Evolutionary conservation across 768 basidiomycete genomes (phyloP).

Genomic region (Hemileccinum impolitum): DNA sequence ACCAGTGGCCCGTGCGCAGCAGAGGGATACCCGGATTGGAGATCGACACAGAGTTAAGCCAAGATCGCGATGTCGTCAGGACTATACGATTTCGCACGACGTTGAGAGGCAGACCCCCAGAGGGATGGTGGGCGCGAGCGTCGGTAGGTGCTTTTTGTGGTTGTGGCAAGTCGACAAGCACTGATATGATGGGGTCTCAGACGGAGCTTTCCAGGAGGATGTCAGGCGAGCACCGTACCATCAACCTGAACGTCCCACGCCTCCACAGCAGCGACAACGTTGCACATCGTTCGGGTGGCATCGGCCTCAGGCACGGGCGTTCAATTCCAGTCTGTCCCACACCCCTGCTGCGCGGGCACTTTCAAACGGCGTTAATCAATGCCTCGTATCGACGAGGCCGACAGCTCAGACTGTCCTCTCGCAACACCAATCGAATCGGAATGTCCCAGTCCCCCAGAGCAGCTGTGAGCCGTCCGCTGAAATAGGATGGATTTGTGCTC

Average conservation of each 20-base stretch:
- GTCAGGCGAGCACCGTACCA: background rate
- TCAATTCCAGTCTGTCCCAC: background rate
- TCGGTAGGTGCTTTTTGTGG: conserved; percentile 8
- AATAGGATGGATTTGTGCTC: background rate
- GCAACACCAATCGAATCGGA: background rate
- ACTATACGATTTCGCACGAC: background rate
- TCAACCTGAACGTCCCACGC: background rate
- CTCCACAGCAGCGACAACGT: conserved; percentile 2
- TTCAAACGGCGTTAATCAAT: background rate
- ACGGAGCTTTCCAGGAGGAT: background rate
- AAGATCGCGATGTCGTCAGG: conserved; percentile 1
- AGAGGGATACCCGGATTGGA: background rate
- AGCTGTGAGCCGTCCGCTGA: conserved; percentile 3
- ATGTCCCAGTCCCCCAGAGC: background rate
- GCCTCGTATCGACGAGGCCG: background rate
- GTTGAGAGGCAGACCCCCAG: background rate
- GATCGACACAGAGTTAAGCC: background rate
- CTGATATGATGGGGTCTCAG: conserved; percentile 6
- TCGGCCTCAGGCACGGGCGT: background rate
- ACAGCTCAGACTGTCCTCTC: background rate
- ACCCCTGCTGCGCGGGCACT: background rate
- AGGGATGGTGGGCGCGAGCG: background rate
- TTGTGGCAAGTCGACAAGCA: background rate
- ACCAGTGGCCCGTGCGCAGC: background rate
- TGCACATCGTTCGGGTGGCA: background rate